Evolutionary conservation across 371 early-diverging fungal genomes (phyloP).

Genomic region (Umbelopsis sp.): DNA sequence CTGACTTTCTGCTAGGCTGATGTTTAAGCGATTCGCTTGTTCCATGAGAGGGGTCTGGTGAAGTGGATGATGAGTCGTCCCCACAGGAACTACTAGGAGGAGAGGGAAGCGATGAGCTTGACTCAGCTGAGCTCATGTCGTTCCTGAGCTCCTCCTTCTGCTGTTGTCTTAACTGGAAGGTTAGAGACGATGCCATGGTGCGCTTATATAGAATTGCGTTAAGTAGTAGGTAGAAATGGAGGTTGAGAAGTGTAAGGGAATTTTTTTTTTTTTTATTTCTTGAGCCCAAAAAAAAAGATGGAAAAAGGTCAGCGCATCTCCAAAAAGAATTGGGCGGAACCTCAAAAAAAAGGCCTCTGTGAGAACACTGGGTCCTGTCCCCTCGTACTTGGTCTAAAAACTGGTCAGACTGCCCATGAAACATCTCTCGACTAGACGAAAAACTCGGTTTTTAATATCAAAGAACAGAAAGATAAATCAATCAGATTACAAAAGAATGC

Average conservation of each 20-base stretch:
- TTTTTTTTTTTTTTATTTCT: conserved; percentile 6
- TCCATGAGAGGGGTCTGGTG: conserved; percentile 6
- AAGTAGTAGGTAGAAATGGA: neutral
- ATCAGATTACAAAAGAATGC: conserved; percentile 12
- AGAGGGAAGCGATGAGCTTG: conserved; percentile 38
- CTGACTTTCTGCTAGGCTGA: conserved; percentile 11
- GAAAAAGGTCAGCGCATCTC: conserved; percentile 18
- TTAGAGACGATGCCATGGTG: conserved; percentile 49
- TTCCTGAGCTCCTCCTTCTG: conserved; percentile 23
- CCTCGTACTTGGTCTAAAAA: neutral
- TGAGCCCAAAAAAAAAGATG: conserved; percentile 7
- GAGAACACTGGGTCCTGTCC: neutral
- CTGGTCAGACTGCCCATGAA: neutral
- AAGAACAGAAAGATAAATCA: neutral
- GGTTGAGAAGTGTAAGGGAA: conserved; percentile 10
- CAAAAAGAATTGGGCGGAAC: conserved; percentile 19
- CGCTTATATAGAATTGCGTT: neutral
- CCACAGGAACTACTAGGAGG: conserved; percentile 55
- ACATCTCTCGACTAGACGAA: conserved; percentile 11
- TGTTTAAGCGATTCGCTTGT: conserved; percentile 15
- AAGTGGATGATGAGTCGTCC: conserved; percentile 34
- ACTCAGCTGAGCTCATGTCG: conserved; percentile 15
- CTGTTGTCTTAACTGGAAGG: conserved; percentile 47
- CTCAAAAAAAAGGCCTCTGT: conserved; percentile 8
- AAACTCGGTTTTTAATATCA: neutral